Base-by-base conservation (phyloP, 306 rosid species). In the Notholithocarpus densiflorus region DNA sequence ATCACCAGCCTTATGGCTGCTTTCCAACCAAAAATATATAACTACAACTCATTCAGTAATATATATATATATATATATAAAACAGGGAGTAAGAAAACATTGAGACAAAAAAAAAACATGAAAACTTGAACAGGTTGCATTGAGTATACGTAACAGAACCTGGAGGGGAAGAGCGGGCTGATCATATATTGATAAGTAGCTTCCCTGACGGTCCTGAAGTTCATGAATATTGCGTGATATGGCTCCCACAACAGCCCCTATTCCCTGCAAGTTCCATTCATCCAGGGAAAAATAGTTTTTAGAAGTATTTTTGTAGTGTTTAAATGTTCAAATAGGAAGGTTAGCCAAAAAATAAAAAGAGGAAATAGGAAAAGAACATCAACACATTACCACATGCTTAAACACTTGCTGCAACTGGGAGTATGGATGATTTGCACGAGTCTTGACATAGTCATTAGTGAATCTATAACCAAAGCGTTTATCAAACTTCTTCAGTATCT, bases 241-340 rank as follows among this genome's bases (percentile, higher is more conserved):
- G 78, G 99, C 97, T 86, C 99, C 99, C 73, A 92, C 99, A 80
- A 96, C 99, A 79, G 99, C 99, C 77, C 98, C 94, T 56, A 96
- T 21, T 56, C 98, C 99, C 99, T 96, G 84, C 74, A 84, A 61
- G 56, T 60, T 81, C 69, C 79, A 77, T 77, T 81, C 73, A 55
- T 71, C 71, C 56, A 45, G 55, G 54, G 29, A 82, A 24, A 66
- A 71, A 18, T 31, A 24, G 59, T 19, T 52, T 48, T 57, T 37
- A 71, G 29, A n/a, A 66, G 27, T 82, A 64, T 29, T 6, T 77
- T 64, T 19, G 40, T 71, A 74, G 61, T 17, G 34, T 57, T 24
- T 21, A 61, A 71, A 54, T 17, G 59, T 62, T 80, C 53, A 48
- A 48, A 48, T 12, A 48, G 15, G 17, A 48, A 12, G 53, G 14